Evolutionary conservation across 192 early-diverging fungal species (phyloP), one percentile per base, ranked within the genome.

Genomic region (Spizellomyces sp.): DNA sequence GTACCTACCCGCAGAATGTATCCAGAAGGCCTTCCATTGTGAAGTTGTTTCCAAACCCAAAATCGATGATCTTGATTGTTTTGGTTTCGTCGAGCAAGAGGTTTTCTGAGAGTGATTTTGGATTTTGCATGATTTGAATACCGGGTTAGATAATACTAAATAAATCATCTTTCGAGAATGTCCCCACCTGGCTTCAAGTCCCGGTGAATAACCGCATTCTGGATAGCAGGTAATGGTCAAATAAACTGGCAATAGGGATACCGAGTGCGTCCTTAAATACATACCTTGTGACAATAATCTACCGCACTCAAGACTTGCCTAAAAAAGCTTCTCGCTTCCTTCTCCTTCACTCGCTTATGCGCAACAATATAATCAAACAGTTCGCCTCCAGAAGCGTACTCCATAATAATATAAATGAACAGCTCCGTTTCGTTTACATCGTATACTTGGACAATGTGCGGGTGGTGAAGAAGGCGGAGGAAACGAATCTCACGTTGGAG

Each of bases 341-440:
- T 86, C 72, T 98, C 96, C 57, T 83, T 83, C 56, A 96, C 77
- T n/a, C 87, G 81, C 44, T 93, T 93, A 47, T 88, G 77, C 52
- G 88, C 89, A 54, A 93, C 90, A 47, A 98, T 88, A 71, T 93
- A 87, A 81, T 94, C 90, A 68, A 95, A 92, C 43, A 96, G 80
- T 69, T 90, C 96, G 44, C 96, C 95, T 83, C 91, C 92, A 66
- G 94, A 95, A 47, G 95, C 96, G 75, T 94, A 97, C 82, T 98
- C 95, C 77, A 98, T 90, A 27, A 98, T 90, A 69, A 99, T 96
- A 46, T 96, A 96, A 78, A 99, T 96, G 75, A 96, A 96, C 63
- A 88, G 79, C 60, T 95, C 94, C 6, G 94, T 96, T 79, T 99
- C 97, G 73, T 98, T 93, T 12, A 98, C 94, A 74, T 99, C 96